These are phyloP conservation scores for Infundibulicybe gibba DNA, from an alignment of 768 basidiomycete species.

Conservation along the genomic window DNA sequence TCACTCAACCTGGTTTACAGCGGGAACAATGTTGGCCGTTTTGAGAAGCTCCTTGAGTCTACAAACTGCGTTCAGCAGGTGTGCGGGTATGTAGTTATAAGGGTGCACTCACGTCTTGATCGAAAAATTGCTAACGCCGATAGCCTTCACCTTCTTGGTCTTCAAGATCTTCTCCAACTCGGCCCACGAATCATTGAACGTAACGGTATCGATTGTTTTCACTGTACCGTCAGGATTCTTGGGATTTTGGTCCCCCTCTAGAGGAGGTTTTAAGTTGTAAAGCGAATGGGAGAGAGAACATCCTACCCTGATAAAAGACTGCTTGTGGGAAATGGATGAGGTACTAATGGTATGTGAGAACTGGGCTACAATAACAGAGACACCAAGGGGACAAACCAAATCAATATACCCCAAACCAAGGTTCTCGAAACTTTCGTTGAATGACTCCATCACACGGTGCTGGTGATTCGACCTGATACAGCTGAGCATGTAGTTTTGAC, in stretches of 20 bases:
- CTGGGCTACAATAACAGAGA: background rate
- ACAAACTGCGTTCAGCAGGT: background rate
- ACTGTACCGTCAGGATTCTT: conserved; percentile 30
- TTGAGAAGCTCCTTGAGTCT: conserved; percentile 37
- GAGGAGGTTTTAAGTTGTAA: background rate
- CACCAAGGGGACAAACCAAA: conserved; percentile 21
- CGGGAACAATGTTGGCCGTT: conserved; percentile 39
- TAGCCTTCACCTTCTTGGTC: conserved; percentile 43
- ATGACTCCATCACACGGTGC: conserved; percentile 30
- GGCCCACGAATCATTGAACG: conserved; percentile 44
- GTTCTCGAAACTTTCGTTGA: conserved; percentile 35
- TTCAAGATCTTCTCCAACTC: conserved; percentile 46
- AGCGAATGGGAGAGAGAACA: background rate
- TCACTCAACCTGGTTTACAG: conserved; percentile 47
- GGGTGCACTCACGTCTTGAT: conserved; percentile 42
- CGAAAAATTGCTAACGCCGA: conserved; percentile 61
- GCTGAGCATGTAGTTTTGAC: background rate
- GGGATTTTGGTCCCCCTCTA: conserved; percentile 13
- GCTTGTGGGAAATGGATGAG: conserved; percentile 50
- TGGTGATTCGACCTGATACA: conserved; percentile 32
- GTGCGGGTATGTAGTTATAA: background rate
- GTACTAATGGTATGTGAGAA: conserved; percentile 25
- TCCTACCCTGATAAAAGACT: conserved; percentile 24
- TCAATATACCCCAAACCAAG: conserved; percentile 46
- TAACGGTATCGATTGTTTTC: conserved; percentile 23